Percentiles rank a stretch among this genome's conserved stretches.
phyloP scores from a whole-genome alignment of 2,329 filamentous ascomycete genomes.

The Hymenoscyphus albidus region DNA sequence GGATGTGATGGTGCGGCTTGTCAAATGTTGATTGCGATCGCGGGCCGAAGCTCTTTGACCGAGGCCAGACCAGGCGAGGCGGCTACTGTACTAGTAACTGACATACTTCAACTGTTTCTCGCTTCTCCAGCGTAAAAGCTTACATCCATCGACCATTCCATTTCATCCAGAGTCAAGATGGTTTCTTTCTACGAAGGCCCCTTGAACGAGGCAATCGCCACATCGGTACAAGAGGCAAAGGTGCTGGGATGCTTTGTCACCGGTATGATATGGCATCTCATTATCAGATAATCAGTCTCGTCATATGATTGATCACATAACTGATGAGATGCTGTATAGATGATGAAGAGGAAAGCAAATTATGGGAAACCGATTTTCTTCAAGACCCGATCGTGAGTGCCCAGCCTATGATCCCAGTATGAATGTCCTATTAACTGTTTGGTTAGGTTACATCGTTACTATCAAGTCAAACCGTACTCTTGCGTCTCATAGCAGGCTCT shows the following conservation, averaged over 20 bases:
- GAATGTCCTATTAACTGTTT: not conserved
- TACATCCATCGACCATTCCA: not conserved
- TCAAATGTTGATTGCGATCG: not conserved
- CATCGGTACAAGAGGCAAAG: constrained; percentile 71
- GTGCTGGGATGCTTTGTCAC: constrained; percentile 81
- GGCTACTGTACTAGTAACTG: too few species aligned
- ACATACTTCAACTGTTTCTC: too few species aligned
- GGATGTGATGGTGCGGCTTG: not conserved
- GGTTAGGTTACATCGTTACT: constrained; percentile 54
- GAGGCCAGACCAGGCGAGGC: not conserved
- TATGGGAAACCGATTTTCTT: constrained; percentile 71
- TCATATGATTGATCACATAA: not conserved
- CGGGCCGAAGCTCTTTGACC: not conserved
- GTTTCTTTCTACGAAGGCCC: not conserved
- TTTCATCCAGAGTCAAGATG: not conserved
- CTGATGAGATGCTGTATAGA: constrained; percentile 46
- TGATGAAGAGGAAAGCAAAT: constrained; percentile 61
- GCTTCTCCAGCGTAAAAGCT: not conserved
- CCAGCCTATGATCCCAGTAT: too few species aligned
- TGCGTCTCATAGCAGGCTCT: constrained; percentile 68
- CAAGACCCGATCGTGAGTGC: constrained; percentile 49
- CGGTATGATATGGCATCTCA: constrained; percentile 43
- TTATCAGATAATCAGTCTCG: not conserved
- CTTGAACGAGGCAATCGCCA: constrained; percentile 74
- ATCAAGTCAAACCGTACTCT: constrained; percentile 59